A percentile compares a stretch with the other conserved stretches of the same genome.
phyloP scores from a whole-genome alignment of 2,329 filamentous ascomycete species.

The Xylaria arbuscula region DNA sequence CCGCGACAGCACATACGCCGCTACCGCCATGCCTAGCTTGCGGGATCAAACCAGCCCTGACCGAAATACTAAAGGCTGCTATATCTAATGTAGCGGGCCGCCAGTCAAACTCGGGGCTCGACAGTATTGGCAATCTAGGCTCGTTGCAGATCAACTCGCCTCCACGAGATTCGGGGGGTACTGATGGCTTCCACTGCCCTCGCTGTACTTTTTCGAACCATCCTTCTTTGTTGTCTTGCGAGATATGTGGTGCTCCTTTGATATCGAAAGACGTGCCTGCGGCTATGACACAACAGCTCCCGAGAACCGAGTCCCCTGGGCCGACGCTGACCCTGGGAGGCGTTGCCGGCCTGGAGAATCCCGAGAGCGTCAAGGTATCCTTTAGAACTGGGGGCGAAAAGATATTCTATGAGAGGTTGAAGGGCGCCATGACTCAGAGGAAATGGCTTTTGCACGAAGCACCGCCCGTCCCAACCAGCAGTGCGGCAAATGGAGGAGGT shows the following conservation, averaged over 20 bases:
- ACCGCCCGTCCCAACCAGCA: constrained; percentile 81
- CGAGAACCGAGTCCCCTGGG: constrained; percentile 80
- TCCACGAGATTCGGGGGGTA: constrained; percentile 21
- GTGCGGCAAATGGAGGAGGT: constrained; percentile 52
- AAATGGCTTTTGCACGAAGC: constrained; percentile 96
- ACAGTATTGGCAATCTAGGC: constrained; percentile 27
- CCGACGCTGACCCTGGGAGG: constrained; percentile 66
- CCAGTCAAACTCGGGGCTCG: constrained; percentile 36
- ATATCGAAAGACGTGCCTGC: constrained; percentile 62
- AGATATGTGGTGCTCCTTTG: constrained; percentile 88
- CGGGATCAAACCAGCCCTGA: constrained; percentile 89
- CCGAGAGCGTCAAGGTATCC: constrained; percentile 87
- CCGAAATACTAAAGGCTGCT: constrained; percentile 85
- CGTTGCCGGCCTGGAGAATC: constrained; percentile 62
- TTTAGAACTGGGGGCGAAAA: constrained; percentile 91
- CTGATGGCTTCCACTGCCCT: constrained; percentile 71
- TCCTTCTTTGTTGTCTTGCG: constrained; percentile 84
- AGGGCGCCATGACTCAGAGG: constrained; percentile 86
- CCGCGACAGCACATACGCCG: constrained; percentile 81
- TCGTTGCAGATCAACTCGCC: constrained; percentile 28
- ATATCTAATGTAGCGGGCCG: constrained; percentile 77
- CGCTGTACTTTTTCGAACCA: constrained; percentile 96
- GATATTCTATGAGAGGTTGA: constrained; percentile 89
- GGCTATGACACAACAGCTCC: constrained; percentile 55
- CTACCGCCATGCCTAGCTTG: constrained; percentile 90